Evolutionary conservation across 352 stramenopile genomes (phyloP).

Genomic region (Phytophthora cryptogea): DNA sequence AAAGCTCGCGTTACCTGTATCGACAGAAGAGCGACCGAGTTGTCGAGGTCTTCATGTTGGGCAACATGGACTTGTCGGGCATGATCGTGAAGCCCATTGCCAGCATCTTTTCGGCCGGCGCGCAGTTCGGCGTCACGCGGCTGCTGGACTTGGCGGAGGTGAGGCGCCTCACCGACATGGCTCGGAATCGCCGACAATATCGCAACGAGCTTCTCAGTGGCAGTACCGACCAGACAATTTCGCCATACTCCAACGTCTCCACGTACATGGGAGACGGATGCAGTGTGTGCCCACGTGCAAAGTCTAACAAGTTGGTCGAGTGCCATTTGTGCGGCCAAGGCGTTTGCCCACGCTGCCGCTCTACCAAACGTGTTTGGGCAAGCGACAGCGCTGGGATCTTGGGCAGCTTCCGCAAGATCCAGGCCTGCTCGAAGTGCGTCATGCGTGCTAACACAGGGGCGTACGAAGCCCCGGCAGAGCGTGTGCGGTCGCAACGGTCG

Average conservation of each 20-base stretch:
- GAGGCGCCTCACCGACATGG: slow-evolving; percentile 48
- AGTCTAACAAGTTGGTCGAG: slow-evolving; percentile 22
- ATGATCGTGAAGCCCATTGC: slow-evolving; percentile 43
- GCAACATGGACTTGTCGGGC: slow-evolving; percentile 39
- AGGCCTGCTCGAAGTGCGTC: slow-evolving; percentile 46
- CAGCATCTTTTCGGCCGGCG: slow-evolving; percentile 42
- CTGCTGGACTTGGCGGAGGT: slow-evolving; percentile 55
- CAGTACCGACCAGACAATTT: slow-evolving; percentile 13
- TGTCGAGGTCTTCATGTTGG: slow-evolving; percentile 55
- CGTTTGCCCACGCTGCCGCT: slow-evolving; percentile 38
- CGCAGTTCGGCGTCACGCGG: slow-evolving; percentile 48
- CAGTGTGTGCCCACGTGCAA: slow-evolving; percentile 25
- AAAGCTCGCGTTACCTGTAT: slow-evolving; percentile 56
- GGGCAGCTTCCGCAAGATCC: slow-evolving; percentile 49
- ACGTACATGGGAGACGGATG: slow-evolving; percentile 20
- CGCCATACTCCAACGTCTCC: slow-evolving; percentile 14
- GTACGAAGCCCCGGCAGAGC: slow-evolving; percentile 23
- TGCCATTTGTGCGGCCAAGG: slow-evolving; percentile 35
- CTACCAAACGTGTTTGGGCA: slow-evolving; percentile 45
- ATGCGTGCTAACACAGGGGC: slow-evolving; percentile 36
- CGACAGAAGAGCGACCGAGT: slow-evolving; percentile 51
- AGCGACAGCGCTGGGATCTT: slow-evolving; percentile 37
- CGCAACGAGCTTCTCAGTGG: slow-evolving; percentile 11
- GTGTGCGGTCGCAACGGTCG: slow-evolving; percentile 22
- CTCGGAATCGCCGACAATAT: slow-evolving; percentile 25